Base-by-base conservation (phyloP, 208 protist genomes). In the Trypanosomatidae sp. region DNA sequence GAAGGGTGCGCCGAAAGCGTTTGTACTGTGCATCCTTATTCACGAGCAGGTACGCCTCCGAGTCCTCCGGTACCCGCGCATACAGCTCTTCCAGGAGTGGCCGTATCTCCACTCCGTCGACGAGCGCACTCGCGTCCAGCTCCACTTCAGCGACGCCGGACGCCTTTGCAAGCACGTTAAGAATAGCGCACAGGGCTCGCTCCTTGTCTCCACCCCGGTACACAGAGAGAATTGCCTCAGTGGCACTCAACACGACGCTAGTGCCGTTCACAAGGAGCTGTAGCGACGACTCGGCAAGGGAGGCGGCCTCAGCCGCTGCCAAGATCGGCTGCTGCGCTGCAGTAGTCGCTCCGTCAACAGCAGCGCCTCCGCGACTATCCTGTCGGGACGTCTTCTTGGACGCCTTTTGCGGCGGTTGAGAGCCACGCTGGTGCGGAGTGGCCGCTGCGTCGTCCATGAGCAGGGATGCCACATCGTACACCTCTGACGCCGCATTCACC, bases 61-160 rank as follows among this genome's bases (percentile, higher is more conserved):
- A 88, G 69, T 91, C 78, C 72, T 84, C 73, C 1, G 86, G 86
- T n/a, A 94, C 85, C 39, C 86, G 87, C 19, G 83, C 88, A 66
- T 94, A 97, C 41, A 95, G 83, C 73, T 94, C 91, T 43, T 97
- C 91, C n/a, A 97, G 84, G 22, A 95, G 60, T 28, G 91, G 71
- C 13, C 66, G 76, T 28, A 95, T 84, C 55, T 94, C 86, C 39
- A 82, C 82, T 36, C 83, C 88, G 22, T 93, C 89, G 6, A 74
- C 76, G 22, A 97, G 67, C 33, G 84, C 88, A 49, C 66, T 78
- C 49, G 55, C 66, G 41, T 92, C 87, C 41, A 95, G 71, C 82
- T 95, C 91, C 19, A 88, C 91, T 39, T 92, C 79, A 1, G 67
- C 80, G 15, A 91, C 89, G n/a, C 93, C 93, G 1, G 89, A 85